Evolutionary conservation across 169 alveolate species (phyloP).

Genomic region (Plasmodium knowlesi): DNA sequence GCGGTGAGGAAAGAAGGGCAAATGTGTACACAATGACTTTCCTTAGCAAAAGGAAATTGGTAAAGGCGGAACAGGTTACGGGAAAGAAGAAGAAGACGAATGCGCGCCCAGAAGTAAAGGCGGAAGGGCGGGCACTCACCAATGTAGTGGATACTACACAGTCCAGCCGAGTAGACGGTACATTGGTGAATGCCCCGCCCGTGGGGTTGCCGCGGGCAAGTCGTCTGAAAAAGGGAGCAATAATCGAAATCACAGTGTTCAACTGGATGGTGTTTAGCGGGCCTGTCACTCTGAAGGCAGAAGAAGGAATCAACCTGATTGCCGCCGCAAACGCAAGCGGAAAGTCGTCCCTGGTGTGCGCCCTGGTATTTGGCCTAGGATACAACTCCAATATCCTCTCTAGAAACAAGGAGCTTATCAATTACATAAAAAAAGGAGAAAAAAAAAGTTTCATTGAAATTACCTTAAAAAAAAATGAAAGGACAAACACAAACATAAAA

Average conservation of each 20-base stretch:
- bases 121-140: not conserved
- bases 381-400: constrained; percentile 76
- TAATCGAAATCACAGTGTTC: constrained; percentile 73
- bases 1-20: not conserved
- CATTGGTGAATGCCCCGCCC: too few species aligned
- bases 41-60: constrained; percentile 26
- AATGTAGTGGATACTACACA: too few species aligned
- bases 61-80: not conserved
- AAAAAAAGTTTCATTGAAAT: constrained; percentile 61
- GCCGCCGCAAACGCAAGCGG: constrained; percentile 86
- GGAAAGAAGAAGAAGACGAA: not conserved
- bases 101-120: not conserved
- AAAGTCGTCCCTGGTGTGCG: constrained; percentile 83
- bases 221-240: constrained; percentile 26
- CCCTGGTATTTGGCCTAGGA: constrained; percentile 83
- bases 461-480: constrained; percentile 16
- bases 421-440: constrained; percentile 81
- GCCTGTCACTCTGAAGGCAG: constrained; percentile 77
- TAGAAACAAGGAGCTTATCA: constrained; percentile 76
- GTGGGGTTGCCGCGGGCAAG: not conserved
- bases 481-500: constrained; percentile 19
- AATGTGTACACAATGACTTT: not conserved
- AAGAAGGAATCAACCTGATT: constrained; percentile 81
- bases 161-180: not conserved
- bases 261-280: constrained; percentile 87